Percentiles rank a stretch among this genome's conserved stretches.
Evolutionary conservation across 2,329 filamentous ascomycete species (phyloP).

Genomic region (Laburnicola sp.): DNA sequence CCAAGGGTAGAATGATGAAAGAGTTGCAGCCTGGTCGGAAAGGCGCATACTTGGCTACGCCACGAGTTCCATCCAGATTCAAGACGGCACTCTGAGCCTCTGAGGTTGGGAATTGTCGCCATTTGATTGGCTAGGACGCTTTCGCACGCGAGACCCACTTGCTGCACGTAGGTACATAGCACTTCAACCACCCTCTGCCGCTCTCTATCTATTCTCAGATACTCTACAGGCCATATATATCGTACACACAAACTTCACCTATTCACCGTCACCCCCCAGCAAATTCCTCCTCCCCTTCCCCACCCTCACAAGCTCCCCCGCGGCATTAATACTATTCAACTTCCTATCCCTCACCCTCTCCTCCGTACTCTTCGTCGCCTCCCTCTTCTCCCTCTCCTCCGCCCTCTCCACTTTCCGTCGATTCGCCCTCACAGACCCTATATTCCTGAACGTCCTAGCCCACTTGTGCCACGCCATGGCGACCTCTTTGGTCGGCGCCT

Average conservation of each 20-base stretch:
- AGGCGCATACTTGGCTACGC: slow-evolving; percentile 1
- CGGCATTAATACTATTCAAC: background rate
- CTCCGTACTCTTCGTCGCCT: background rate
- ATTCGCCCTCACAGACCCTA: background rate
- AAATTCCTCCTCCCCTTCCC: background rate
- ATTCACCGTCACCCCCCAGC: background rate
- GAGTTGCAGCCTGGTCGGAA: slow-evolving; percentile 5
- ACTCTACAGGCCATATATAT: too few species aligned
- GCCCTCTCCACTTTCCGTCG: background rate
- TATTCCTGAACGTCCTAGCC: background rate
- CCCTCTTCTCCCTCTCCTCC: background rate
- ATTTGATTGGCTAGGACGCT: too few species aligned
- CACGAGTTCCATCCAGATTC: too few species aligned
- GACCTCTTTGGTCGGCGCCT: background rate
- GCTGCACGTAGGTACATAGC: too few species aligned
- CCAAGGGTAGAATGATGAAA: slow-evolving; percentile 7
- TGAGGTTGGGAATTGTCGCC: too few species aligned
- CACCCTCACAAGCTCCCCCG: background rate
- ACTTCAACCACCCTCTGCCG: too few species aligned
- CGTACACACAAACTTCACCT: background rate
- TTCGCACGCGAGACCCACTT: too few species aligned
- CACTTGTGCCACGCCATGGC: background rate
- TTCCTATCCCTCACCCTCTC: background rate
- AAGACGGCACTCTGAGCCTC: background rate
- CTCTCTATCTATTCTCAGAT: too few species aligned